Conservation (phyloP, 768 basidiomycete genomes). For the Rhodocollybia butyracea region DNA sequence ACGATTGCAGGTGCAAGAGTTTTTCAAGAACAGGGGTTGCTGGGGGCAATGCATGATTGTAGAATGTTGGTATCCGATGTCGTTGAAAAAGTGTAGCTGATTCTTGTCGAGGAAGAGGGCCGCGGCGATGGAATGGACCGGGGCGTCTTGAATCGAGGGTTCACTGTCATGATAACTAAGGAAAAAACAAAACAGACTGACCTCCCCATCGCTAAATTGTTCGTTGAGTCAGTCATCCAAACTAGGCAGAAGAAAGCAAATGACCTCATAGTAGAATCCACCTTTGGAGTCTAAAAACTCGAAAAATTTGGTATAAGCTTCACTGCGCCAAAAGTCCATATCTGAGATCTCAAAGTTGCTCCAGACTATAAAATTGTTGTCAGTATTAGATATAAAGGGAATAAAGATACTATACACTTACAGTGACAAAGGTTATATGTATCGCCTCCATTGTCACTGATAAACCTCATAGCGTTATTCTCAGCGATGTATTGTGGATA, state of each 20-base stretch:
- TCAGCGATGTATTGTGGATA: constrained; percentile 45
- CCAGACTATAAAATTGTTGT: constrained; percentile 37
- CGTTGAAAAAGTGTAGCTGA: constrained; percentile 60
- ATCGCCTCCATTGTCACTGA: constrained; percentile 47
- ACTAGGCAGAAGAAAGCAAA: constrained; percentile 41
- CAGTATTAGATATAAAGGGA: neutral
- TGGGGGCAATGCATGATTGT: constrained; percentile 58
- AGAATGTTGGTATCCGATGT: constrained; percentile 66
- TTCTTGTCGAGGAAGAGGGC: constrained; percentile 48
- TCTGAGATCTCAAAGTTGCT: constrained; percentile 67
- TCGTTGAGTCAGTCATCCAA: constrained; percentile 31
- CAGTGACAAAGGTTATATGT: constrained; percentile 52
- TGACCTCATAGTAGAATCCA: constrained; percentile 70
- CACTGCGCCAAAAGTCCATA: constrained; percentile 63
- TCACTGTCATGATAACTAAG: neutral
- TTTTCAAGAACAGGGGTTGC: neutral
- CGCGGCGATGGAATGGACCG: constrained; percentile 56
- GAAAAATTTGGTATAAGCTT: constrained; percentile 65
- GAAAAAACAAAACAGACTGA: neutral
- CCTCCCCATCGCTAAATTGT: constrained; percentile 66
- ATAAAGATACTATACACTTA: constrained; percentile 26
- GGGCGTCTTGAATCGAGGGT: constrained; percentile 40
- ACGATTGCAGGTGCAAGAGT: neutral
- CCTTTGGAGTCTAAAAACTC: constrained; percentile 60
- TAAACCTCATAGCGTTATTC: constrained; percentile 54